Base-by-base conservation (phyloP, 805 yeast species). In the Torulaspora franciscae region DNA sequence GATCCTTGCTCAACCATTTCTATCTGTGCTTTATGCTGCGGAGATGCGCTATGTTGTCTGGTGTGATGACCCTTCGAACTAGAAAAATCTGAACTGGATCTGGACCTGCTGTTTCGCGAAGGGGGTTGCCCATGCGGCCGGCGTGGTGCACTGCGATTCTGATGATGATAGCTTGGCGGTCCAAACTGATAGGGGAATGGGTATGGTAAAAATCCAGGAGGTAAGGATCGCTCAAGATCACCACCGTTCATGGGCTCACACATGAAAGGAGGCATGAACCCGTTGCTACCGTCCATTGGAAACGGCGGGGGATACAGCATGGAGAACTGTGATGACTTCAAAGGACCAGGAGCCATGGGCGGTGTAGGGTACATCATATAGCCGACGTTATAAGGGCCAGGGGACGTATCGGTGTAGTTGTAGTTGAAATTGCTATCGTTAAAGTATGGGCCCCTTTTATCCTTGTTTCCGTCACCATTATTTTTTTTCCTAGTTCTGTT, bases 331-430 rank as follows among this genome's bases (percentile, higher is more conserved):
- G 43, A 35, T 1, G 40, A 37, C 11, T 37, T 33, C 7, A 33
- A 35, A 6, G 35, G 14, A 11, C 40, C 34, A 13, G 40, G 33
- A 3, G 43, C 39, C 32, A 42, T 33, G 13, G 47, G 29, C 13
- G 41, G 37, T 7, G 49, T 36, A 15, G 48, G 48, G 39, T 48
- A 55, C 44, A 48, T 46, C 50, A 50, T 43, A 29, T 52, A 51
- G 11, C 55, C 53, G 35, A 44, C 19, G 23, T 42, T 40, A 26
- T 46, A 46, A 15, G 45, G 38, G 22, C 28, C 15, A 10, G 38
- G 25, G 6, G 35, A 19, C 11, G 25, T 26, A 10, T 26, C 33
- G 19, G 29, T 28, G 13, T 32, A 32, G 28, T 38, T 25, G 33
- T 39, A 42, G n/a, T 13, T 38, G 27, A 36, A 36, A 17, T 46